Conservation (phyloP, 2,329 filamentous ascomycete species). For the Penicillium palitans region DNA sequence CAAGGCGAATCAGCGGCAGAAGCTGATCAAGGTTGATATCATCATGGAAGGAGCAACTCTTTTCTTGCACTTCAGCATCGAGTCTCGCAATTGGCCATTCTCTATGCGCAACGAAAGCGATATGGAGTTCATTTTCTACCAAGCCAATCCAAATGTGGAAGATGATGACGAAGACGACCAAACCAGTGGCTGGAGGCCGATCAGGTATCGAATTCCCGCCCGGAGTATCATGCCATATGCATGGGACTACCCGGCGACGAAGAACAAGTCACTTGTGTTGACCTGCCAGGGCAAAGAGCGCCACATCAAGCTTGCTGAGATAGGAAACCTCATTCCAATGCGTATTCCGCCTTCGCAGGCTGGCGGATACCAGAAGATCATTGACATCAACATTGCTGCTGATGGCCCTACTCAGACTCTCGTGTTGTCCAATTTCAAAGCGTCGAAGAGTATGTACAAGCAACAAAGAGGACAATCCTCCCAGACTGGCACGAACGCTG, state of each 20-base stretch:
- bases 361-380: constrained; percentile 71
- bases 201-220: constrained; percentile 86
- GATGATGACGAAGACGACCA: constrained; percentile 84
- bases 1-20: constrained; percentile 84
- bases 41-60: constrained; percentile 91
- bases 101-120: constrained; percentile 99
- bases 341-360: constrained; percentile 71
- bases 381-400: constrained; percentile 94
- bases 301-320: constrained; percentile 92
- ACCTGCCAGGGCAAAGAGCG: constrained; percentile 76
- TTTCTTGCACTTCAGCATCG: constrained; percentile 85
- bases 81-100: constrained; percentile 96
- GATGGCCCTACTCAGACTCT: constrained; percentile 94
- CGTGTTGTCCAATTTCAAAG: constrained; percentile 90
- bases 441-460: constrained; percentile 87
- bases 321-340: constrained; percentile 93
- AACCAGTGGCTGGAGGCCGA: constrained; percentile 83
- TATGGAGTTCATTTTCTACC: constrained; percentile 93
- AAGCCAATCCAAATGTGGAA: constrained; percentile 87
- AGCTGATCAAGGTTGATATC: constrained; percentile 81
- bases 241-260: constrained; percentile 98
- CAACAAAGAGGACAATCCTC: constrained; percentile 59
- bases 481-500: constrained; percentile 61
- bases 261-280: constrained; percentile 89
- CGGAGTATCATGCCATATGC: constrained; percentile 99